Base-by-base conservation (phyloP, 2,329 filamentous ascomycete genomes). In the Paecilomyces niveus region DNA sequence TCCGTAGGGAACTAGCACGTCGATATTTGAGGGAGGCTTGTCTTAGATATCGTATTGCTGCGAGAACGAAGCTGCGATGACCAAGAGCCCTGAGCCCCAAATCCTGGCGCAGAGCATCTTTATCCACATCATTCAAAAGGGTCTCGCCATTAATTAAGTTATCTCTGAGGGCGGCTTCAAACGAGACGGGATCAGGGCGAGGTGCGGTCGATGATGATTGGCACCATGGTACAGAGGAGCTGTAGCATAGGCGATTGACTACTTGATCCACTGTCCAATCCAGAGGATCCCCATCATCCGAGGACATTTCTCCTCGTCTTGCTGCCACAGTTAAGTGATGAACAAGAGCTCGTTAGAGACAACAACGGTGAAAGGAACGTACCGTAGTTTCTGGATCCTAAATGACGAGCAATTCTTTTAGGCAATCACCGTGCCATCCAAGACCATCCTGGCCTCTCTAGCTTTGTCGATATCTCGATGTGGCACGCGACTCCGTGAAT, bases 261-360 rank as follows among this genome's bases (percentile, higher is more conserved):
- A 95, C 84, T 35, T 85, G 80, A 39, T 88, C 84, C 32, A 86
- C 79, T 35, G 82, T 81, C 91, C 91, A 96, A 57, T 81, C 68
- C 71, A 86, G 88, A n/a, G 91, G 90, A 73, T 96, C 90, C 15
- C 72, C 70, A 54, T 72, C 72, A 55, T 60, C 61, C 26, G 62
- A 56, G 21, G 63, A 56, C 72, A 74, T 73, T 18, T 56, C 55
- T 54, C 24, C 54, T n/a, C 15, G 32, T 58, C 10, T 49, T 39
- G 21, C 31, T 35, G 11, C 15, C n/a, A 22, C 22, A 13, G 32
- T 9, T 32, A 24, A n/a, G 13, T 49, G 31, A 57, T 3, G 49
- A 1, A 31, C 31, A 15, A 53, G 49, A 32, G 24, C 15, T 15
- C n/a, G 33, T 33, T 8, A 2, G 11, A 7, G 5, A 53, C 21